Evolutionary conservation across 805 yeast species (phyloP).

Genomic region (Maudiozyma saulgeensis): DNA sequence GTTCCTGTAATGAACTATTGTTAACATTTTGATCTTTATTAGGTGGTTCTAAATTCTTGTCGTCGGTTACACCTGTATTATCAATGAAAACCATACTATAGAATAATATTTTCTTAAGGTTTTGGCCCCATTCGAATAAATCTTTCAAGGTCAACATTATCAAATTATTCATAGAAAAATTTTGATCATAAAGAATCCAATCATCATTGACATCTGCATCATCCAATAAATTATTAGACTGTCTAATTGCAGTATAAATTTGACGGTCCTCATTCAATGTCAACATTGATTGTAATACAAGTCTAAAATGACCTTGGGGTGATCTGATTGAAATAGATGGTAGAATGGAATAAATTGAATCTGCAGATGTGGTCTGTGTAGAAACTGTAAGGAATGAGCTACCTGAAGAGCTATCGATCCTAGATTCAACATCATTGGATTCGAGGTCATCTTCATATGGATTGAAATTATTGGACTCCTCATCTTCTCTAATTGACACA

Average conservation of each 20-base stretch:
- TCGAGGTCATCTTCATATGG: neutral
- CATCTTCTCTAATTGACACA: slow-evolving; percentile 2
- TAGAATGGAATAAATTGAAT: slow-evolving; percentile 16
- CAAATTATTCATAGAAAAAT: slow-evolving; percentile 31
- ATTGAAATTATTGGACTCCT: slow-evolving; percentile 1
- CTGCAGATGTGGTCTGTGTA: neutral
- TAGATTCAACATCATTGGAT: neutral
- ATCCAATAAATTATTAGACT: slow-evolving; percentile 23
- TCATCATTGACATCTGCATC: slow-evolving; percentile 31
- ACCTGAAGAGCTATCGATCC: slow-evolving; percentile 1
- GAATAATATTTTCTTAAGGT: slow-evolving; percentile 11
- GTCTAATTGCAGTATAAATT: slow-evolving; percentile 27
- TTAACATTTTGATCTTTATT: neutral
- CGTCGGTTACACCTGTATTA: neutral
- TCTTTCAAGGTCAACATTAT: slow-evolving; percentile 13
- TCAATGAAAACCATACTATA: slow-evolving; percentile 16
- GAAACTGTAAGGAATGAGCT: slow-evolving; percentile 3
- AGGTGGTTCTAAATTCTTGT: neutral
- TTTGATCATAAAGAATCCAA: slow-evolving; percentile 35
- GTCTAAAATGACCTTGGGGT: slow-evolving; percentile 24
- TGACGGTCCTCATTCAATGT: slow-evolving; percentile 21
- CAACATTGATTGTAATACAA: slow-evolving; percentile 27
- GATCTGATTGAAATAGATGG: slow-evolving; percentile 27
- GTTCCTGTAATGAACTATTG: neutral
- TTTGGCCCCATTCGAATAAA: slow-evolving; percentile 8